Base-by-base conservation (phyloP, 208 protist genomes). In the Crithidia acanthocephali region DNA sequence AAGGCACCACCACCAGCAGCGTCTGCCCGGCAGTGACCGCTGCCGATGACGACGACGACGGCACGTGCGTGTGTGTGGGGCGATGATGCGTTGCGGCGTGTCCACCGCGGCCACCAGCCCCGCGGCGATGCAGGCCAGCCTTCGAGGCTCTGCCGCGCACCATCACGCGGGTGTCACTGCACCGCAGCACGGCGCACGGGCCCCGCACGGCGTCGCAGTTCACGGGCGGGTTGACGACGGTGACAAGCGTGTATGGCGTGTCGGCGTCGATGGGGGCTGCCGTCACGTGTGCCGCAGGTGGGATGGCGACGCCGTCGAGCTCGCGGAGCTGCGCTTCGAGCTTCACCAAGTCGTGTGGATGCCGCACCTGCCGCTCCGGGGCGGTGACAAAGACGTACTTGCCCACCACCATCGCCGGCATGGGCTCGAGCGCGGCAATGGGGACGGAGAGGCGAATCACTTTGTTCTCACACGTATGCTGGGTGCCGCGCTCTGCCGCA, bases 311-410 rank as follows among this genome's bases (percentile, higher is more conserved):
- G 0, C n/a, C 61, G 0, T 37, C 2, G 47, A 33, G 27, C 45
- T 28, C 67, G 33, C 33, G 72, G 37, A 90, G 45, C 30, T 78
- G 69, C 1, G 71, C 65, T 60, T 85, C 75, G 40, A 96, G 68
- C 27, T 72, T 62, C 37, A 83, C 66, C 37, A 96, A 45, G 62
- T 84, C 81, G 57, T 87, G 83, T 16, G 84, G 79, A 50, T 92
- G 62, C 15, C 61, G 78, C 23, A 96, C 71, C 69, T 96, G 91
- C 27, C 85, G 76, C 48, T 80, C 68, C 0, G 87, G 80, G 15
- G 79, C 64, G 11, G 72, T 80, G 20, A 93, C 86, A 52, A 86
- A 83, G n/a, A 96, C 83, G 30, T 88, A 78, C 62, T 86, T 87
- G 15, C 85, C 88, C 2, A 59, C 59, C 32, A 63, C 53, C 25